Percentiles rank a stretch among this genome's conserved stretches.
Evolutionary conservation across 192 early-diverging fungal genomes (phyloP).

Genomic region (Chytriomyces confervae): DNA sequence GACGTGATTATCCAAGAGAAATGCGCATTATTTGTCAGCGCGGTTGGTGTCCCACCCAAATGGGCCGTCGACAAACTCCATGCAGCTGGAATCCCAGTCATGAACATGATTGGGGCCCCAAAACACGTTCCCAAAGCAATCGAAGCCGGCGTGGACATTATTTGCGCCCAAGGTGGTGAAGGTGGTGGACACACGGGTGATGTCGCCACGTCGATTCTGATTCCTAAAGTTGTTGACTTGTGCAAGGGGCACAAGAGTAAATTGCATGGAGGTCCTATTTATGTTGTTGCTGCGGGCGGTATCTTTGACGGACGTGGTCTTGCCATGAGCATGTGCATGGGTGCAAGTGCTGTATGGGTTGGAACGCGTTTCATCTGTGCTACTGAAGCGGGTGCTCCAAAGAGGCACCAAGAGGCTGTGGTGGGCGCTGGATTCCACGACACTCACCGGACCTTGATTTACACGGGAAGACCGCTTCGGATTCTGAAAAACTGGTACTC

Average conservation of each 20-base stretch:
- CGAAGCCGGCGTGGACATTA: slow-evolving; percentile 52
- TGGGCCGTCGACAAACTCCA: slow-evolving; percentile 58
- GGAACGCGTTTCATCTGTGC: too few relatives aligned
- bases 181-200: too few relatives aligned
- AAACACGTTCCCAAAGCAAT: slow-evolving; percentile 53
- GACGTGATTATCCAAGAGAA: slow-evolving; percentile 49
- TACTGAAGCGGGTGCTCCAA: too few relatives aligned
- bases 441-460: slow-evolving; percentile 54
- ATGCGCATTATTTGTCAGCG: slow-evolving; percentile 53
- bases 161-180: too few relatives aligned
- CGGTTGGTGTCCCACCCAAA: slow-evolving; percentile 52
- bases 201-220: too few relatives aligned
- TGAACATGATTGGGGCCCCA: slow-evolving; percentile 60
- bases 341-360: slow-evolving; percentile 56
- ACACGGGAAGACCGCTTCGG: slow-evolving; percentile 49
- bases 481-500: slow-evolving; percentile 48
- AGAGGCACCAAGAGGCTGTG: too few relatives aligned
- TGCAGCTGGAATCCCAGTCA: slow-evolving; percentile 47
- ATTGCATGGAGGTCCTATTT: slow-evolving; percentile 48
- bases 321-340: slow-evolving; percentile 49
- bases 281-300: slow-evolving; percentile 54
- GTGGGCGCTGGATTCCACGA: too few relatives aligned
- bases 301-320: slow-evolving; percentile 56
- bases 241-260: too few relatives aligned
- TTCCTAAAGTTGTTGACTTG: too few relatives aligned